phyloP scores from a whole-genome alignment of 306 rosid genomes.

The Astragalus membranaceus region DNA sequence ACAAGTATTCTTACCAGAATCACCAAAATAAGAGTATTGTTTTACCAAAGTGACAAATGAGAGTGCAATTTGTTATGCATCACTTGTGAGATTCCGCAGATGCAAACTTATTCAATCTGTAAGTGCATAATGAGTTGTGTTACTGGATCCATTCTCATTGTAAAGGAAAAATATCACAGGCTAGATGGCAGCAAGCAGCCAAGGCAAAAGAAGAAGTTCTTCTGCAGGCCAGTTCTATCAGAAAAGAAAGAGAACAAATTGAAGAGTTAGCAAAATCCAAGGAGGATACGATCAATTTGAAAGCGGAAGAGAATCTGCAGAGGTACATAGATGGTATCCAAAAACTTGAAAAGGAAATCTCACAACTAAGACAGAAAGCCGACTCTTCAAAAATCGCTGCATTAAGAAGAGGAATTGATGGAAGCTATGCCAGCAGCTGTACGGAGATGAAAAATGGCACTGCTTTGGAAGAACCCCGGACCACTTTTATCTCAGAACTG shows the following conservation, averaged over 20 bases:
- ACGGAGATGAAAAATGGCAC: constrained; percentile 29
- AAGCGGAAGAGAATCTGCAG: constrained; percentile 60
- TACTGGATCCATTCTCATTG: constrained; percentile 47
- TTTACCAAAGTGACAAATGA: background rate
- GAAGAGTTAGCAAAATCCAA: constrained; percentile 62
- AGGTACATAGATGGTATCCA: constrained; percentile 65
- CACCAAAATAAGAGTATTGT: background rate
- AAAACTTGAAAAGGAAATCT: constrained; percentile 73
- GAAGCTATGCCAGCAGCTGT: constrained; percentile 47
- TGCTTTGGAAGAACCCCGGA: constrained; percentile 26
- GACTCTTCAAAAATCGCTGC: constrained; percentile 91
- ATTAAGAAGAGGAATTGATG: constrained; percentile 69
- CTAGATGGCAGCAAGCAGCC: constrained; percentile 60
- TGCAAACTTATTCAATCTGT: constrained; percentile 19
- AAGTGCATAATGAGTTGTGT: constrained; percentile 31
- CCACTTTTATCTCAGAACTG: constrained; percentile 36
- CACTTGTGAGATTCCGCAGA: constrained; percentile 24
- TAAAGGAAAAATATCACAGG: constrained; percentile 58
- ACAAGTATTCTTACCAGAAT: background rate
- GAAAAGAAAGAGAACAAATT: constrained; percentile 74
- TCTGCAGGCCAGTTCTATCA: constrained; percentile 37
- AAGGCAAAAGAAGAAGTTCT: constrained; percentile 61
- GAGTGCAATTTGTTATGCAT: background rate
- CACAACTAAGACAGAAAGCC: constrained; percentile 59
- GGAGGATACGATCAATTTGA: constrained; percentile 53